Evolutionary conservation across 2,329 filamentous ascomycete species (phyloP).

Genomic region (Fusarium concolor): DNA sequence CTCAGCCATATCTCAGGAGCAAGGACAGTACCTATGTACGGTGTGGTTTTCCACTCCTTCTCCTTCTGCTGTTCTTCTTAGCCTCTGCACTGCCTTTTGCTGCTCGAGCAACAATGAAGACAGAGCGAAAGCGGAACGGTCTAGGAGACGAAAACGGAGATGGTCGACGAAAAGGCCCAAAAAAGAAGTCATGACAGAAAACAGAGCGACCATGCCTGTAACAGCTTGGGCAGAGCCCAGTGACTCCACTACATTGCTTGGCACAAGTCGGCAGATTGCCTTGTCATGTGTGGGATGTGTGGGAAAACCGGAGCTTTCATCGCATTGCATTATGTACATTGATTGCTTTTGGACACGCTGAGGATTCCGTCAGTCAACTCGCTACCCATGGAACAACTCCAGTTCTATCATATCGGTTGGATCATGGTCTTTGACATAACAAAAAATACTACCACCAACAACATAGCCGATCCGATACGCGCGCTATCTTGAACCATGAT

Average conservation of each 20-base stretch:
- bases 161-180: slow-evolving; percentile 21
- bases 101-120: neutral
- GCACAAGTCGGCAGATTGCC: slow-evolving; percentile 31
- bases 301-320: slow-evolving; percentile 17
- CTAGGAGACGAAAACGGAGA: slow-evolving; percentile 27
- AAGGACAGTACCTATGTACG: neutral
- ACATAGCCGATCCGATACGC: slow-evolving; percentile 11
- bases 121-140: slow-evolving; percentile 17
- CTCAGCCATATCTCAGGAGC: neutral
- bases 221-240: slow-evolving; percentile 26
- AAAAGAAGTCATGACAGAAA: slow-evolving; percentile 29
- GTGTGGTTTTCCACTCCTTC: neutral
- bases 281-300: slow-evolving; percentile 18
- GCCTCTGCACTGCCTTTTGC: neutral
- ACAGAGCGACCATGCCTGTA: slow-evolving; percentile 23
- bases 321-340: neutral
- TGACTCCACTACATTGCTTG: slow-evolving; percentile 30
- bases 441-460: slow-evolving; percentile 3
- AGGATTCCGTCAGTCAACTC: slow-evolving; percentile 22
- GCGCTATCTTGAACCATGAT: slow-evolving; percentile 23
- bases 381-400: neutral
- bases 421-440: neutral
- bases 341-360: slow-evolving; percentile 4
- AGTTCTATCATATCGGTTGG: neutral
- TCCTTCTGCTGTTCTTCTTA: neutral